These are phyloP conservation scores for Fraxinus angustifolia DNA, from an alignment of 305 asterid genomes.

Conservation along the genomic window DNA sequence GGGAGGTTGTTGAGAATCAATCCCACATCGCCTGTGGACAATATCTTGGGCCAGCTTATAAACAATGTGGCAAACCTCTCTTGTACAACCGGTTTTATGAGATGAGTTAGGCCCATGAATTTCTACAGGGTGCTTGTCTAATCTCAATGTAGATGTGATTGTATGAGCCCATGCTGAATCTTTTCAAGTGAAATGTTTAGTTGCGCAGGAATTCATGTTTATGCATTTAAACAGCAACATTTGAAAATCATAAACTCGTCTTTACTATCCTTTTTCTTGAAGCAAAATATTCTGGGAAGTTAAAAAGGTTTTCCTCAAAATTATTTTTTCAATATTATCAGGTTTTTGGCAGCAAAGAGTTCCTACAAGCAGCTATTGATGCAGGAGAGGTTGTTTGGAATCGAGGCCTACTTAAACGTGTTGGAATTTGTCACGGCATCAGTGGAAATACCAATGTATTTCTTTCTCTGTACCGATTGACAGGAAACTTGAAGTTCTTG, in stretches of 20 bases:
- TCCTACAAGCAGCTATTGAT: conserved; percentile 60
- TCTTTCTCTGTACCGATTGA: conserved; percentile 63
- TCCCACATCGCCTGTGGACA: too few relatives aligned
- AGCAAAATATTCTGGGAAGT: background rate
- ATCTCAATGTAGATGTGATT: background rate
- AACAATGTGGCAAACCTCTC: too few relatives aligned
- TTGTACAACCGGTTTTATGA: too few relatives aligned
- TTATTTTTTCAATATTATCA: conserved; percentile 23
- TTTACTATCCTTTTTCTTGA: background rate
- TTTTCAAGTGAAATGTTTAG: background rate
- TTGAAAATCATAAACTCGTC: background rate
- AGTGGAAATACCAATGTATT: conserved; percentile 84
- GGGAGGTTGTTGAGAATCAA: too few relatives aligned
- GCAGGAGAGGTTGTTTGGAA: conserved; percentile 85
- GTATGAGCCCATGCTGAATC: background rate
- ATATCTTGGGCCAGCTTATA: too few relatives aligned
- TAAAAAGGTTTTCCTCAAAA: background rate
- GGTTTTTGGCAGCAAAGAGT: conserved; percentile 70
- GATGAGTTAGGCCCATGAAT: too few relatives aligned
- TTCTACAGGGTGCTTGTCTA: background rate
- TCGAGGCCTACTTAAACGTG: conserved; percentile 79
- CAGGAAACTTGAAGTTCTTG: conserved; percentile 62
- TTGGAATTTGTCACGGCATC: conserved; percentile 82
- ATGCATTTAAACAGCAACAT: background rate
- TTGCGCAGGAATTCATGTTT: background rate